Evolutionary conservation across 768 basidiomycete genomes (phyloP).

Genomic region (Amanita pallidorosea): DNA sequence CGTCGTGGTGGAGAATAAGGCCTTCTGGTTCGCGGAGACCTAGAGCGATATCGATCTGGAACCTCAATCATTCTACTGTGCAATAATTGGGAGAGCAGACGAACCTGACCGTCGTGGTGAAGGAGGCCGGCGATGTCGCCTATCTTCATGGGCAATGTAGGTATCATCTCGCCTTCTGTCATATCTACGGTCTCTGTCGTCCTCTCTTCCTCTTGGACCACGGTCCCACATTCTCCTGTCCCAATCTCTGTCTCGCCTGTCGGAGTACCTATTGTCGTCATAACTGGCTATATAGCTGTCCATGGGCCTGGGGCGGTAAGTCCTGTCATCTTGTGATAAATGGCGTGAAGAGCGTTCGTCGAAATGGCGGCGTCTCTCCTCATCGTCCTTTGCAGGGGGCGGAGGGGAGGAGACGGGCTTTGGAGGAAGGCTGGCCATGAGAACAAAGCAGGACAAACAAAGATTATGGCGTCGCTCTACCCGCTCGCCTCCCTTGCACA

Average conservation of each 20-base stretch:
- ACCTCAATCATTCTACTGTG: neutral
- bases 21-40: conserved; percentile 1
- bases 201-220: conserved; percentile 9
- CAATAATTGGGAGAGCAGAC: neutral
- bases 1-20: conserved; percentile 5
- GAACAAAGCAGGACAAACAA: conserved; percentile 1
- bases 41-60: conserved; percentile 5
- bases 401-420: conserved; percentile 23
- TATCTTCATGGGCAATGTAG: conserved; percentile 1
- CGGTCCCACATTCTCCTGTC: conserved; percentile 7
- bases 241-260: conserved; percentile 13
- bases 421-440: conserved; percentile 30
- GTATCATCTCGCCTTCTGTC: conserved; percentile 5
- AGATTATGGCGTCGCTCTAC: conserved; percentile 44
- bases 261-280: conserved; percentile 13
- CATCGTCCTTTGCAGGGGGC: conserved; percentile 14
- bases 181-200: conserved; percentile 12
- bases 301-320: conserved; percentile 11
- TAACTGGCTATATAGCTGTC: conserved; percentile 20
- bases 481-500: conserved; percentile 79
- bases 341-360: conserved; percentile 14
- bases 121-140: neutral
- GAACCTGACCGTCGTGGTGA: conserved; percentile 5
- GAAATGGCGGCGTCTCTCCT: conserved; percentile 16
- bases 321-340: conserved; percentile 7